Evolutionary conservation across 129 eudicot genomes (phyloP).

Genomic region (Arctium lappa): DNA sequence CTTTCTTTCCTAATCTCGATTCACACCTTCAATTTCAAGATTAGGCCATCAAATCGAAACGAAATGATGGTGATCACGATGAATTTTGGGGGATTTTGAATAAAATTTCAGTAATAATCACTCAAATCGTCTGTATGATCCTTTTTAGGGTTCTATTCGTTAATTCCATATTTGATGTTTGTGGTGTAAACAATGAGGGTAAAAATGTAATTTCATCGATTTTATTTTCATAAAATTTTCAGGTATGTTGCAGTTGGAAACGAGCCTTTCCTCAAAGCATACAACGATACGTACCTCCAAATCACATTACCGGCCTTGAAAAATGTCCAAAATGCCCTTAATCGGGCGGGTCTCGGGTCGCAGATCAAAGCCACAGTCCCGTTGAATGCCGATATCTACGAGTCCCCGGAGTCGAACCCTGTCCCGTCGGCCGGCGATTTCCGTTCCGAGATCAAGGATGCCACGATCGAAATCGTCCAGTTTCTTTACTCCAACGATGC

Average conservation of each 20-base stretch:
- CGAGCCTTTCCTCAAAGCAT: slow-evolving; percentile 71
- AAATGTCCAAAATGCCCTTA: slow-evolving; percentile 74
- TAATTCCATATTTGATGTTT: neutral
- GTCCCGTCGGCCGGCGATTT: slow-evolving; percentile 96
- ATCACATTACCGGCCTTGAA: slow-evolving; percentile 72
- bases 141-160: no score
- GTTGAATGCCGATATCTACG: slow-evolving; percentile 84
- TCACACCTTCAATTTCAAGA: neutral
- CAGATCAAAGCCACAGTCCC: slow-evolving; percentile 85
- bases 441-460: slow-evolving; percentile 64
- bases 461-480: slow-evolving; percentile 54
- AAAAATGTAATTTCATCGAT: neutral
- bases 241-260: slow-evolving; percentile 96
- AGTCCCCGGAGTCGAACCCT: slow-evolving; percentile 71
- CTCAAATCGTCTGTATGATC: neutral
- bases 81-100: no score
- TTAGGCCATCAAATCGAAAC: neutral
- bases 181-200: neutral
- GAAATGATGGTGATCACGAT: no score
- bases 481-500: slow-evolving; percentile 61
- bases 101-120: no score
- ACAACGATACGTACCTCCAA: slow-evolving; percentile 60
- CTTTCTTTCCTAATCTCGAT: neutral
- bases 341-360: slow-evolving; percentile 56
- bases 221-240: neutral